Evolutionary conservation across 306 rosid species (phyloP).

Genomic region (Ormosia emarginata): DNA sequence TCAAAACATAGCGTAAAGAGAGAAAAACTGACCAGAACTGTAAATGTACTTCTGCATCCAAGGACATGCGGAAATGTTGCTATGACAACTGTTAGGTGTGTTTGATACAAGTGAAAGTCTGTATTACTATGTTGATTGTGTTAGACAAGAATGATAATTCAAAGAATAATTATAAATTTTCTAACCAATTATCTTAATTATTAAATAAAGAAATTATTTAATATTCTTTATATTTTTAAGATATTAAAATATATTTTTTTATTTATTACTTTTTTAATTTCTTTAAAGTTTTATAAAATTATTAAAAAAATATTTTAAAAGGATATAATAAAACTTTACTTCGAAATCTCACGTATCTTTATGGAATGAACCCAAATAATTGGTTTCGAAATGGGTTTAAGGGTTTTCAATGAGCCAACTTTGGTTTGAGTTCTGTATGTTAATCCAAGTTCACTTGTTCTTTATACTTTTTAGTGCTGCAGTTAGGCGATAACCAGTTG

Average conservation of each 20-base stretch:
- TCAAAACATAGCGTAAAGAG: no score
- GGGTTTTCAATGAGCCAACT: background rate
- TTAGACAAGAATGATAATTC: background rate
- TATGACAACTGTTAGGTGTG: background rate
- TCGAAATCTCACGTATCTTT: background rate
- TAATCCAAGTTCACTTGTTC: background rate
- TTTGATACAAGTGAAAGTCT: background rate
- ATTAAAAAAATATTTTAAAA: no score
- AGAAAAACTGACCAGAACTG: background rate
- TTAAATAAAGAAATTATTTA: no score
- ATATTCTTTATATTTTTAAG: no score
- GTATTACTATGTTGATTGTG: background rate
- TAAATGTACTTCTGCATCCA: background rate
- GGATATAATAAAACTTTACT: background rate
- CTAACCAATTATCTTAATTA: no score
- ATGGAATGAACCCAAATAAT: background rate
- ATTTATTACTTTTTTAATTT: no score
- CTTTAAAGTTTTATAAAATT: no score
- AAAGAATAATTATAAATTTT: no score
- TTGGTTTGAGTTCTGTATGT: background rate
- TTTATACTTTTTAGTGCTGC: constrained; percentile 47
- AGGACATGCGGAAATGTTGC: background rate
- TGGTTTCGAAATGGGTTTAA: background rate
- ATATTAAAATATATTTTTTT: no score
- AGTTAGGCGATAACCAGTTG: constrained; percentile 75